Base-by-base conservation (phyloP, 2,329 filamentous ascomycete species). In the Nigrospora sphaerica region DNA sequence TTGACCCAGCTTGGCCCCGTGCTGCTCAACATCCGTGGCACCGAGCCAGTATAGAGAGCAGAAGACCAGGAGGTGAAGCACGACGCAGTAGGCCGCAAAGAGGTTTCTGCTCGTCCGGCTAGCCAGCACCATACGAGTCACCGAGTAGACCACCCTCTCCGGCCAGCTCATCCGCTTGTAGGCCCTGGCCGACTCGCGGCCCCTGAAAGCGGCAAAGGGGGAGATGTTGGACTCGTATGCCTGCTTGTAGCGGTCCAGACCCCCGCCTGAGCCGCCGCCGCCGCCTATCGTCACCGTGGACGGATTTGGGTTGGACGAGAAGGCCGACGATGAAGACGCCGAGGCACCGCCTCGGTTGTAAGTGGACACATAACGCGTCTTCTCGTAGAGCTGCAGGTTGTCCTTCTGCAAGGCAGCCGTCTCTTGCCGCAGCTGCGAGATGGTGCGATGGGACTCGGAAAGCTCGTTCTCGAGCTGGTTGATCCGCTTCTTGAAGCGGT, bases 401-500 rank as follows among this genome's bases (percentile, higher is more conserved):
- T 98, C 93, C 64, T 91, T 95, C 62, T 98, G 95, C 36, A 98
- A 73, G 2, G 90, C 88, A 6, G 90, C 85, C 49, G 97, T 82
- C 63, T 98, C 93, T 57, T 95, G 88, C 38, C 93, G 83, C 40
- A 98, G 74, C 33, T 91, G 86, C 17, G 90, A 92, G 18, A 96
- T 83, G 0, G 80, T 86, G 40, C 81, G 78, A 65, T 97, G 89
- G 32, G 80, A 80, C 54, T 95, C 90, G 6, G 90, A 89, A 11
- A 97, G 74, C 60, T 97, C 92, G 49, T 86, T 81, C 68, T 97
- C 93, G 18, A 98, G 80, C 63, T 98, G 87, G 0, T 82, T 72
- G 54, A 95, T 97, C 61, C 91, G 88, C 73, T 95, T 89, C 75
- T 96, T 97, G 79, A 97, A 98, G 44, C 93, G 88, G 68, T 98